Conservation (phyloP, 2,329 filamentous ascomycete species). For the Ascochyta lentis region DNA sequence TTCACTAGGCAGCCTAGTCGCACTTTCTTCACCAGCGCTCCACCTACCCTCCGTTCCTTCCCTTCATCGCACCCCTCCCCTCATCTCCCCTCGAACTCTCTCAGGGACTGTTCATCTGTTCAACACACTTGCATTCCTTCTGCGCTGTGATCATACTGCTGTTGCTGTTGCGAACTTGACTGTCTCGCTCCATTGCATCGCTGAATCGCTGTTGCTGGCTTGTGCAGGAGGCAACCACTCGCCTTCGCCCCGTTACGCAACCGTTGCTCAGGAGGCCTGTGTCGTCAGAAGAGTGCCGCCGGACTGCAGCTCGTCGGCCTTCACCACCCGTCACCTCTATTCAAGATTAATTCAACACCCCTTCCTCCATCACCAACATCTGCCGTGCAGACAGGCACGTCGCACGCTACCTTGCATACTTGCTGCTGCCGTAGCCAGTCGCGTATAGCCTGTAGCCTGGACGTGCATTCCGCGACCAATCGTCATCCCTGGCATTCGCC, state of each 20-base stretch:
- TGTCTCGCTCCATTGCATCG: slow-evolving; percentile 25
- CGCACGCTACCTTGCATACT: slow-evolving; percentile 39
- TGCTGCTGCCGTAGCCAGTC: slow-evolving; percentile 30
- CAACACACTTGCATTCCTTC: slow-evolving; percentile 21
- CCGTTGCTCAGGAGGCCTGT: slow-evolving; percentile 41
- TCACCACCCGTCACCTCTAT: slow-evolving; percentile 18
- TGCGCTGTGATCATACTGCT: slow-evolving; percentile 25
- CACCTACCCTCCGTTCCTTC: slow-evolving; percentile 38
- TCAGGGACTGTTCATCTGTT: slow-evolving; percentile 31
- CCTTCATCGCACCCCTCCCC: slow-evolving; percentile 33
- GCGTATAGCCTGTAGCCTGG: slow-evolving; percentile 37
- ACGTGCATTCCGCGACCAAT: slow-evolving; percentile 47
- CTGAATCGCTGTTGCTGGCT: slow-evolving; percentile 15
- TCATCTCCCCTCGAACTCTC: slow-evolving; percentile 29
- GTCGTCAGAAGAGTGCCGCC: slow-evolving; percentile 29
- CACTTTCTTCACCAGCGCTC: slow-evolving; percentile 41
- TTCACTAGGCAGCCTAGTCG: slow-evolving; percentile 38
- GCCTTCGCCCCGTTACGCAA: slow-evolving; percentile 38
- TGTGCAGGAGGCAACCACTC: slow-evolving; percentile 27
- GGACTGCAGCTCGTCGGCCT: slow-evolving; percentile 19
- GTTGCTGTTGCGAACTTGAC: slow-evolving; percentile 24
- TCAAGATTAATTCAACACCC: slow-evolving; percentile 22
- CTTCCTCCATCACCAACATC: slow-evolving; percentile 11
- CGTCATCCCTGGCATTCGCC: slow-evolving; percentile 37
- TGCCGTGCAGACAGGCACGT: slow-evolving; percentile 37